Evolutionary conservation across 139 green algal genomes (phyloP), one percentile per base, ranked within the genome.

Genomic region (Tetradesmus obliquus): DNA sequence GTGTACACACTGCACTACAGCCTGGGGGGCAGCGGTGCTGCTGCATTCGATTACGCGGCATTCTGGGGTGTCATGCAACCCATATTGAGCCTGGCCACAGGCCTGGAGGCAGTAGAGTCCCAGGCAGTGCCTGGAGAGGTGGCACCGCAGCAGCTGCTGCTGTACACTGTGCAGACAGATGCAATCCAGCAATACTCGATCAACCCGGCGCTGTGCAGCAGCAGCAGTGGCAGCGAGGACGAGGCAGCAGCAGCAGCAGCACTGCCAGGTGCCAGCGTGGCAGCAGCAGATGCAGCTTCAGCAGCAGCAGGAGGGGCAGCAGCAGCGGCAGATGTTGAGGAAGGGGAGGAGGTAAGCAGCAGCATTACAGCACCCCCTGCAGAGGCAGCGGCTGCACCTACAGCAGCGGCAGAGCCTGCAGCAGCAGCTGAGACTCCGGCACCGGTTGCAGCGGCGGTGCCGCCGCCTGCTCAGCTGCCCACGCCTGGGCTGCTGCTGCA

Each of bases 171-270:
- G 69, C 97, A 99, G 94, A 95, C 96, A 8, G 93, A 97, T 20
- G 96, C 93, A 0, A 95, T 99, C 0, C 98, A 99, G 94, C 96
- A 97, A 92, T 99, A 99, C 92, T 93, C 87, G 10, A 92, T 99
- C 12, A 93, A 95, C 55, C 90, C 94, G 0, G 88, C 84, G 15
- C 62, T 94, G 24, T 99, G 96, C 95, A 85, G 19, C 22, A 51
- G 62, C 5, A 17, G 62, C 81, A 74, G 79, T 3, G 66, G 80
- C 60, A 55, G 80, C 13, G 13, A 22, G 0, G 66, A 81, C 13
- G 13, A 22, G 0, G 54, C 53, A 24, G 79, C 55, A 3, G 62
- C 9, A 53, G 57, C 84, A 53, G 55, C 55, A 55, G 22, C n/a
- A n/a, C 55, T 55, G 20, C 32, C 8, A n/a, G 57, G 20, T 7